Base-by-base conservation (phyloP, 306 rosid genomes). In the Fagus sylvatica region DNA sequence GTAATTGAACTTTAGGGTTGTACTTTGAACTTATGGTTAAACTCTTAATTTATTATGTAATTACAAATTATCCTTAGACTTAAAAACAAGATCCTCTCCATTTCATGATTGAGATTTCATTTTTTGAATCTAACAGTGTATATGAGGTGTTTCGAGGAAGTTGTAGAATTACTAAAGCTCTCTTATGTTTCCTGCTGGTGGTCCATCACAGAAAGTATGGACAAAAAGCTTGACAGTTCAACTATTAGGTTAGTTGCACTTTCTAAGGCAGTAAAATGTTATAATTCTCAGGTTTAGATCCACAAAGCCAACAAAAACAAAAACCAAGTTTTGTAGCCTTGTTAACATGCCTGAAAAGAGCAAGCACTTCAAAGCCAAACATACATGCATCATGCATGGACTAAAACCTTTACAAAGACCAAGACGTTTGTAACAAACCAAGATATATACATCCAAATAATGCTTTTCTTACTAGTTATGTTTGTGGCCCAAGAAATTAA, bases 341-440 rank as follows among this genome's bases (percentile, higher is more conserved):
- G 78, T 59, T 42, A 70, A 76, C 59, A 81, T 66, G 83, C 37
- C 76, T 57, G 80, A 65, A 78, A 71, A 66, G 73, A 83, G 90
- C 86, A 74, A 72, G 61, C 88, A 79, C 28, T 76, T 62, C 69
- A 71, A 69, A 67, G 56, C 71, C 49, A 41, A 66, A 56, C 69
- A 74, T 66, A 54, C 76, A 69, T 72, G 59, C 81, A 43, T 53
- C 73, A 22, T 82, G 76, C 81, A 76, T 49, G 74, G 76, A 43
- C 79, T 51, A 60, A 72, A 76, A 42, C 61, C 12, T 79, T 74
- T 84, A 71, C 61, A 53, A 61, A 53, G 75, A 39, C 60, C 65
- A 41, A 22, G n/a, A 8, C 17, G 40, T 78, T 61, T 40, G 48
- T 53, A 69, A 54, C 61, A 73, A 12, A 70, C 60, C 74, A 80